Base-by-base conservation (phyloP, 2,329 filamentous ascomycete genomes). In the Zopfia rhizophila region DNA sequence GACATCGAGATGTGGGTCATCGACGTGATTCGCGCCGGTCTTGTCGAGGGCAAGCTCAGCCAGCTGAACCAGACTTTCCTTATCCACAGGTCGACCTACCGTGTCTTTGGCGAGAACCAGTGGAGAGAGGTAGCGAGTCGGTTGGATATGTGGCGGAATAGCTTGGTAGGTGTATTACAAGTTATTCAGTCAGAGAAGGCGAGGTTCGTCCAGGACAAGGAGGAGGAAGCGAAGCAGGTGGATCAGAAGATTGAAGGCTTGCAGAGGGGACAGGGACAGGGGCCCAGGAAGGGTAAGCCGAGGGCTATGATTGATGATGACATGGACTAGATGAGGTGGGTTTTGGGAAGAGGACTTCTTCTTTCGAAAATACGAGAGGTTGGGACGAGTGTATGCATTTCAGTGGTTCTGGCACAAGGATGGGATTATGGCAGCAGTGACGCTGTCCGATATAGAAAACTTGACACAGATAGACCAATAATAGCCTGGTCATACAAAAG, bases 1-100 rank as follows among this genome's bases (percentile, higher is more conserved):
- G 91, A 97, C 55, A 91, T 97, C 29, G 94, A 99, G 82, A 89
- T 93, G 82, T 99, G 94, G 94, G 91, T 95, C 59, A 99, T 99
- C 66, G 94, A 99, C 72, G 92, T 95, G 60, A 97, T 99, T 76
- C 90, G 94, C 60, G 91, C 92, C 35, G 91, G 92, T 23, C 85
- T 99, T 25, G 90, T 99, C 39, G 94, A 99, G 79, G 94, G 94
- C 70, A 96, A 96, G 78, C 85, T 99, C 60, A 94, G 89, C 48
- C 94, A 99, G 78, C 83, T 93, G 71, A 91, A 91, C 72, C 85
- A 90, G 71, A 89, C 93, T 55, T 97, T 99, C 82, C 82, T 97
- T 41, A 91, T 99, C 53, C 94, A 99, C 81, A 87, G 94, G 71
- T 91, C 91, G 64, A 96, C 91, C 50, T 97, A 97, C 82, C 88